Conservation (phyloP, 148 eudicot genomes). For the Camellia sinensis region DNA sequence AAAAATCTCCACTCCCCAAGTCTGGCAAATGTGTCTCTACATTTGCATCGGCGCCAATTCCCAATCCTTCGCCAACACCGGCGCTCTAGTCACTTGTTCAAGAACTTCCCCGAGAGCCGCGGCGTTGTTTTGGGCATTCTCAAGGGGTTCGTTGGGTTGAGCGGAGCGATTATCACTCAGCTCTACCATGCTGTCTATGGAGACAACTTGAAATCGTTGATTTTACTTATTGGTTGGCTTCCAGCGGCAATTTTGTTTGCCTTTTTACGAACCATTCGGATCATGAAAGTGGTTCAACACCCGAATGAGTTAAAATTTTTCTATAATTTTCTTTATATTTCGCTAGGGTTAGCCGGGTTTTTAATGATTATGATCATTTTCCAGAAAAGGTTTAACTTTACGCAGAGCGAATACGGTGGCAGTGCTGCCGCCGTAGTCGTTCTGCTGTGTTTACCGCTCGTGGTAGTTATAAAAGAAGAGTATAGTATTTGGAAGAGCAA, state of each 20-base stretch:
- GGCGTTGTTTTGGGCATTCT: slow-evolving; percentile 44
- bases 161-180: slow-evolving; percentile 44
- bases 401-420: slow-evolving; percentile 8
- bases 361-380: slow-evolving; percentile 32
- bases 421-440: slow-evolving; percentile 21
- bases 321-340: slow-evolving; percentile 33
- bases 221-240: slow-evolving; percentile 46
- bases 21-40: slow-evolving; percentile 51
- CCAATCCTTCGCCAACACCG: slow-evolving; percentile 47
- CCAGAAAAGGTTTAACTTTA: slow-evolving; percentile 17
- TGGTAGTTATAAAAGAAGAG: slow-evolving; percentile 31
- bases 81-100: slow-evolving; percentile 44
- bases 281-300: slow-evolving; percentile 29
- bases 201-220: slow-evolving; percentile 28
- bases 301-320: slow-evolving; percentile 37
- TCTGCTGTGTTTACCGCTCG: slow-evolving; percentile 30
- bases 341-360: slow-evolving; percentile 38
- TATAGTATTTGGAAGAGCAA: slow-evolving; percentile 12
- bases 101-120: slow-evolving; percentile 49
- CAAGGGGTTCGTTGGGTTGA: slow-evolving; percentile 45
- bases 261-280: slow-evolving; percentile 34
- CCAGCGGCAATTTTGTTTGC: slow-evolving; percentile 36
- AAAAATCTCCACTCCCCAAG: slow-evolving; percentile 27
- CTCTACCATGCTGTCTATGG: slow-evolving; percentile 30
- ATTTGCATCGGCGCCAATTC: slow-evolving; percentile 45